Base-by-base conservation (phyloP, 371 early-diverging fungal species). In the Phascolomyces articulosus region DNA sequence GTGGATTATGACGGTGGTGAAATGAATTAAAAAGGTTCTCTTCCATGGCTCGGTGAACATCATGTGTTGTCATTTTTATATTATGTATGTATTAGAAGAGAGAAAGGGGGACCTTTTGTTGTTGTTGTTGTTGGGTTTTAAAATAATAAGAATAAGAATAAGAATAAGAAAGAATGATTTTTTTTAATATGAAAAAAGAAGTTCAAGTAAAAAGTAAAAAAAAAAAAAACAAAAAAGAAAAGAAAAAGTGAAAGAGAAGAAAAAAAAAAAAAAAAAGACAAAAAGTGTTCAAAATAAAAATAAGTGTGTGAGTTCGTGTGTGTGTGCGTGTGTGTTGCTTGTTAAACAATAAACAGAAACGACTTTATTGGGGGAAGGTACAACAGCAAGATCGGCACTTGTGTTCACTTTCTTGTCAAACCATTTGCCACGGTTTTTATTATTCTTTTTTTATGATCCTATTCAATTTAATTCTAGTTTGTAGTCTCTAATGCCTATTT, bases 11-110 rank as follows among this genome's bases (percentile, higher is more conserved):
- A 63, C 71, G 64, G 44, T 73, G 74, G 56, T 74, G 74, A 65
- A 76, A 74, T 48, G 70, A 44, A 13, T 62, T 65, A 64, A 79
- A 74, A 21, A 79, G 49, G 57, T 65, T 72, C 34, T 74, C 75
- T 62, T 73, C 80, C 68, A 74, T 70, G 27, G 62, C 60, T 58
- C 74, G 67, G 48, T 78, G 72, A 18, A 77, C 70, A 55, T 76
- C 66, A 48, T 78, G 74, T 24, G 72, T 64, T 41, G 71, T 71
- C 65, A 70, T 73, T 11, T 34, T 55, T 21, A 20, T 34, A 34
- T 34, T 34, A 34, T 34, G 11, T 16, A 65, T 40, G 24, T 16
- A 20, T 40, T 3, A 47, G 21, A 0, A 28, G 20, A n/a, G 24
- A 18, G 23, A 34, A 54, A 13, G 28, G 21, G 21, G 21, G 38